These are phyloP conservation scores for Fagopyrum esculentum DNA, from an alignment of 148 eudicot genomes.

Conservation along the genomic window DNA sequence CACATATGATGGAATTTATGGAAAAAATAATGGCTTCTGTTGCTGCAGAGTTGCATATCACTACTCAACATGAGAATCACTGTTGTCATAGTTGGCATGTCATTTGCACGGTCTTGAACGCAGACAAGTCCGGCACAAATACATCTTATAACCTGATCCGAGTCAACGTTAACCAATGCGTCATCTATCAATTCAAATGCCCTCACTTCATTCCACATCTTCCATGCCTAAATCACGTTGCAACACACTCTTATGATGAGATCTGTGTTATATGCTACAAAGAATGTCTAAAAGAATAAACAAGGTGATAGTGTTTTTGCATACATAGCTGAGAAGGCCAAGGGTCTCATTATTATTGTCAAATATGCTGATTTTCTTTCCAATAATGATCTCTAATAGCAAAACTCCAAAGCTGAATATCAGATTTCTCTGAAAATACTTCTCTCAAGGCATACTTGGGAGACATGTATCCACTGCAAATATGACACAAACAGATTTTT, in stretches of 20 bases:
- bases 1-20: not conserved
- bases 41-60: slow-evolving; percentile 23
- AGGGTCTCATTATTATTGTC: not conserved
- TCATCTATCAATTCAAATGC: slow-evolving; percentile 29
- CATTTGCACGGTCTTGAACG: slow-evolving; percentile 41
- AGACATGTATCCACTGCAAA: slow-evolving; percentile 11
- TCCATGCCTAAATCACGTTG: slow-evolving; percentile 44
- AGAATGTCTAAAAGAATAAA: not conserved
- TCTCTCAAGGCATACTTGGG: slow-evolving; percentile 15
- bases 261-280: too few species aligned
- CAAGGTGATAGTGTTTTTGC: not conserved
- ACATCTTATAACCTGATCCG: slow-evolving; percentile 26
- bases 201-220: slow-evolving; percentile 39
- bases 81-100: slow-evolving; percentile 37
- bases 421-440: slow-evolving; percentile 13
- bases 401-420: slow-evolving; percentile 15
- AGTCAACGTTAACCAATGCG: slow-evolving; percentile 9
- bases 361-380: slow-evolving; percentile 1
- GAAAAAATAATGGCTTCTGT: slow-evolving; percentile 27
- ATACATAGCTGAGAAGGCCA: slow-evolving; percentile 9
- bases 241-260: not conserved
- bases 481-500: too few species aligned
- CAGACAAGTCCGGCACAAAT: slow-evolving; percentile 46
- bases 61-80: slow-evolving; percentile 31
- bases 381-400: slow-evolving; percentile 1